These are phyloP conservation scores for Rhodotorula babjevae DNA, from an alignment of 768 basidiomycete species.

Conservation along the genomic window DNA sequence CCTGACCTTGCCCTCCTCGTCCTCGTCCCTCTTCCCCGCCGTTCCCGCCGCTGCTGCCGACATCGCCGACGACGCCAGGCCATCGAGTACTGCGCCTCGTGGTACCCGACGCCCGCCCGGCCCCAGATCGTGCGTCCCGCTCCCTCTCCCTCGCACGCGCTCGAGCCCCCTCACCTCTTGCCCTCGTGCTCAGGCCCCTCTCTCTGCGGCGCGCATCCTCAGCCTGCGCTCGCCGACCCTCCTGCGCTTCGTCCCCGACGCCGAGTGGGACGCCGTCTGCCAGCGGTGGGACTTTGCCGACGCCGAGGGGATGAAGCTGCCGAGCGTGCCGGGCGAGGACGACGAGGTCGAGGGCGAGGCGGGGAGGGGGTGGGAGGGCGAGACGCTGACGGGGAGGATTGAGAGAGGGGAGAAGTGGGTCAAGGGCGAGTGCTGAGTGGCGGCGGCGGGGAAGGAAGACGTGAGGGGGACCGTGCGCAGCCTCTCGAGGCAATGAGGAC, in stretches of 20 bases:
- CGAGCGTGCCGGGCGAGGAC: no score
- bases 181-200: background rate
- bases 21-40: no score
- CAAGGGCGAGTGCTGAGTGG: background rate
- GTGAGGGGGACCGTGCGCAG: no score
- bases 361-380: background rate
- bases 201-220: background rate
- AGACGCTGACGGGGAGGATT: background rate
- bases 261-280: background rate
- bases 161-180: background rate
- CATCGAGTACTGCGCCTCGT: conserved; percentile 2
- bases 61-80: no score
- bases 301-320: no score
- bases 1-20: no score
- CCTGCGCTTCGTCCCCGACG: background rate
- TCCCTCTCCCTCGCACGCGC: background rate
- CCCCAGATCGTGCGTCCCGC: no score
- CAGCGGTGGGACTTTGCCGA: background rate
- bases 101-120: no score
- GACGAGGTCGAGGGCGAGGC: no score
- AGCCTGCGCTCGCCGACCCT: background rate
- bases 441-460: no score
- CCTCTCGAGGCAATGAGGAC: background rate
- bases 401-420: background rate
- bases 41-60: no score